Conservation (phyloP, 2,329 filamentous ascomycete genomes). For the Phialemonium atrogriseum region DNA sequence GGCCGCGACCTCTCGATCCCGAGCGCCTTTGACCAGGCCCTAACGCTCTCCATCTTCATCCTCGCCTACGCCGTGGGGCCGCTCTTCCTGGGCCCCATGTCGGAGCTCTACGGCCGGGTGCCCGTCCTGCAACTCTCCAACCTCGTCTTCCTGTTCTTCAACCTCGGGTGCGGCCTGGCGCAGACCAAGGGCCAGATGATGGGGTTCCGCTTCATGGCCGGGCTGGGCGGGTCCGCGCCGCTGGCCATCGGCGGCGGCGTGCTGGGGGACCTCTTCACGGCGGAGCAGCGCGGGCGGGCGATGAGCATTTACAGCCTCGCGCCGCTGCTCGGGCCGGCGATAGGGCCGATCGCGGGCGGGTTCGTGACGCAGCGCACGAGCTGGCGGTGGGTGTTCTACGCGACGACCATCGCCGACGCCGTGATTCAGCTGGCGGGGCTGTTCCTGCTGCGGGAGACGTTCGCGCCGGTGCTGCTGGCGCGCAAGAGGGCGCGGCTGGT, state of each 20-base stretch:
- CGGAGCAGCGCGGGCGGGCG: conserved; percentile 55
- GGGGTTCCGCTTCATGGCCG: conserved; percentile 48
- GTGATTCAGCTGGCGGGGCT: conserved; percentile 50
- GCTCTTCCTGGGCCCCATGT: conserved; percentile 41
- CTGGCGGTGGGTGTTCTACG: conserved; percentile 69
- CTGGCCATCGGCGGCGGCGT: conserved; percentile 38
- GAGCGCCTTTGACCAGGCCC: conserved; percentile 26
- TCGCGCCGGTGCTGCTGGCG: conserved; percentile 53
- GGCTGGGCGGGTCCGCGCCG: conserved; percentile 49
- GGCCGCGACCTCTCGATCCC: conserved; percentile 31
- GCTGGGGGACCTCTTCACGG: conserved; percentile 38
- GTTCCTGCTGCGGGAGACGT: conserved; percentile 58
- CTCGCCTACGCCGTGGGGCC: conserved; percentile 45
- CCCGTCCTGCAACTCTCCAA: conserved; percentile 46
- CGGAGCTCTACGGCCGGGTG: conserved; percentile 47
- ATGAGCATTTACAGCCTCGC: conserved; percentile 55
- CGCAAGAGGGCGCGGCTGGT: conserved; percentile 43
- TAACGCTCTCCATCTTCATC: conserved; percentile 45
- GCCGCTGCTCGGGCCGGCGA: conserved; percentile 56
- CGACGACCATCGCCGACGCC: conserved; percentile 54
- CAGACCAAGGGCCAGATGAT: conserved; percentile 44
- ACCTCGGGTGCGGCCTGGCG: conserved; percentile 43
- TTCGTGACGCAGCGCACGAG: conserved; percentile 56
- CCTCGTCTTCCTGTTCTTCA: conserved; percentile 45
- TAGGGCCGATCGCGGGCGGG: conserved; percentile 58